Percentiles rank a stretch among this genome's conserved stretches.
Evolutionary conservation across 1,284 basidiomycete genomes (phyloP).

Genomic region (Pascua guehoae): DNA sequence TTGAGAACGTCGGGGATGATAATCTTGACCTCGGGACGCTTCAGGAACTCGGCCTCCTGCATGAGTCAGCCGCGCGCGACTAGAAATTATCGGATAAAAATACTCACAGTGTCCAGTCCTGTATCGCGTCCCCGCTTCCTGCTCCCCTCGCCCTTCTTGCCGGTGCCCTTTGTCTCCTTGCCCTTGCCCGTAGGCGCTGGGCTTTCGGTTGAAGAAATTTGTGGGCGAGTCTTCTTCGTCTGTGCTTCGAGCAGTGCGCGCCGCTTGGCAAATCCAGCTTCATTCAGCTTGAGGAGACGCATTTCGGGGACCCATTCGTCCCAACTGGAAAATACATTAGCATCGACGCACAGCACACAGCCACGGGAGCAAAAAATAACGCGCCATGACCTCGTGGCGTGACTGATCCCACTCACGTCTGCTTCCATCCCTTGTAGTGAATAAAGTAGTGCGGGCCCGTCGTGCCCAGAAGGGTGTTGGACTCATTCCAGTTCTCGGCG

Average conservation of each 20-base stretch:
- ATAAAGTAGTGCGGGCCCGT: slow-evolving; percentile 86
- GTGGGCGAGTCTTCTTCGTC: slow-evolving; percentile 42
- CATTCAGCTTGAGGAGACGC: slow-evolving; percentile 82
- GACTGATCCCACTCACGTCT: slow-evolving; percentile 64
- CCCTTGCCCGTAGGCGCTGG: slow-evolving; percentile 21
- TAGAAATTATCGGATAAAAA: background rate
- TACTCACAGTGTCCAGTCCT: slow-evolving; percentile 40
- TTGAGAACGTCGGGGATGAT: slow-evolving; percentile 86
- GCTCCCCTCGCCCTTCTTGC: slow-evolving; percentile 49
- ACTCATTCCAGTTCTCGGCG: slow-evolving; percentile 68
- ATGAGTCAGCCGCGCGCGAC: background rate
- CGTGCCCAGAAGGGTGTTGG: slow-evolving; percentile 62
- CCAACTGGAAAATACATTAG: slow-evolving; percentile 61
- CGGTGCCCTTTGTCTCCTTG: slow-evolving; percentile 39
- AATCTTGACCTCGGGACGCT: slow-evolving; percentile 86
- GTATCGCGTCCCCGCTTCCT: slow-evolving; percentile 52
- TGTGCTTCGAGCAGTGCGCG: slow-evolving; percentile 51
- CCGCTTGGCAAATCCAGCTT: slow-evolving; percentile 77
- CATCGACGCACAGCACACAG: background rate
- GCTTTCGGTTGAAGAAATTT: slow-evolving; percentile 16
- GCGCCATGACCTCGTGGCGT: background rate
- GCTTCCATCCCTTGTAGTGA: slow-evolving; percentile 99
- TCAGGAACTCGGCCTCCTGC: slow-evolving; percentile 56
- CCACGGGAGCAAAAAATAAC: background rate
- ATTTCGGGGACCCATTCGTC: slow-evolving; percentile 92